These are phyloP conservation scores for Lavandula angustifolia DNA, from an alignment of 257 asterid genomes.

Conservation along the genomic window DNA sequence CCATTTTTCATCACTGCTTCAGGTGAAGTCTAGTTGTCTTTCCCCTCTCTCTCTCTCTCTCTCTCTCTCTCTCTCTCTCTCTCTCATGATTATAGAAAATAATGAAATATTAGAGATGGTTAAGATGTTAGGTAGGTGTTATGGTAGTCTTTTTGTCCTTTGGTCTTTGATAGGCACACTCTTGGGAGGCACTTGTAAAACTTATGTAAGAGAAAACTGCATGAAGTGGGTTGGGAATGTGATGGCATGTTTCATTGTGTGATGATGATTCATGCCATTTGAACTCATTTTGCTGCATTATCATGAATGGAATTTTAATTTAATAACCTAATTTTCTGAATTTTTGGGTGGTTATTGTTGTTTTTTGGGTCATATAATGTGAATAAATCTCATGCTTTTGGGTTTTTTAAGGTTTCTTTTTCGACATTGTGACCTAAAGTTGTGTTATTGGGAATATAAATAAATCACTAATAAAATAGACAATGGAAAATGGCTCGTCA, in stretches of 20 bases:
- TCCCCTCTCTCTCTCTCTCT: neutral
- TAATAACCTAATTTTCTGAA: too few relatives aligned
- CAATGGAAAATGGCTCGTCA: too few relatives aligned
- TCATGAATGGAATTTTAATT: too few relatives aligned
- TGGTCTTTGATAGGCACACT: conserved; percentile 5
- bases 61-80: neutral
- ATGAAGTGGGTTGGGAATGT: conserved; percentile 29
- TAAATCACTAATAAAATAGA: too few relatives aligned
- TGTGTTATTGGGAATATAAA: too few relatives aligned
- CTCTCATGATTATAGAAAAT: conserved; percentile 35
- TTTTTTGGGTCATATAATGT: too few relatives aligned
- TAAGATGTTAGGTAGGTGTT: conserved; percentile 38
- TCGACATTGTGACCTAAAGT: too few relatives aligned
- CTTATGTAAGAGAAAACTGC: conserved; percentile 24
- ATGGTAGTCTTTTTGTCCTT: conserved; percentile 28
- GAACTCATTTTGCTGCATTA: too few relatives aligned
- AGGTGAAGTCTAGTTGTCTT: conserved; percentile 38
- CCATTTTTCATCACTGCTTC: conserved; percentile 59
- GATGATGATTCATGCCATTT: too few relatives aligned
- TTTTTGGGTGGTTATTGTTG: too few relatives aligned
- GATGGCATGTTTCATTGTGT: conserved; percentile 3
- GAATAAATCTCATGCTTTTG: too few relatives aligned
- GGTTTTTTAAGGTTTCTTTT: too few relatives aligned
- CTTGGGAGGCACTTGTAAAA: conserved; percentile 27
- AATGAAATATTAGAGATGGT: conserved; percentile 38